Percentiles rank a stretch among this genome's conserved stretches.
Evolutionary conservation across 2,329 filamentous ascomycete genomes (phyloP).

Genomic region (Alternaria triticina): DNA sequence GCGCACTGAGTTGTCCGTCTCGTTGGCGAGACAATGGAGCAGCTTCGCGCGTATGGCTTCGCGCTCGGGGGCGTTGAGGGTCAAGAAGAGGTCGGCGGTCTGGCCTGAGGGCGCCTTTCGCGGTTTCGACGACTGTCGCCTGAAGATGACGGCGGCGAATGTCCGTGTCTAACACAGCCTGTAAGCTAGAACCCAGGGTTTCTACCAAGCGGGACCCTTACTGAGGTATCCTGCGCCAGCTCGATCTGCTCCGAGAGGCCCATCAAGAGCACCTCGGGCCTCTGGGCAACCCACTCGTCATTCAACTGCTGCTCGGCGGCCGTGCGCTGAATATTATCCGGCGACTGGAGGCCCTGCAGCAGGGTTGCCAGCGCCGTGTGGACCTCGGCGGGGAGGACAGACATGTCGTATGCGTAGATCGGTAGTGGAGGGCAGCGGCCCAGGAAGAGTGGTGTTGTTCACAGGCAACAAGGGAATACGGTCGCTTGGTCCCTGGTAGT

Average conservation of each 20-base stretch:
- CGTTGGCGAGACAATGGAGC: constrained; percentile 75
- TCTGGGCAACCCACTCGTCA: constrained; percentile 82
- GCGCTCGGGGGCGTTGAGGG: constrained; percentile 74
- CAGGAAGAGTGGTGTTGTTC: constrained; percentile 17
- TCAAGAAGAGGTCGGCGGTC: constrained; percentile 83
- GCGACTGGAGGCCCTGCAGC: constrained; percentile 83
- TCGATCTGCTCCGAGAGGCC: constrained; percentile 92
- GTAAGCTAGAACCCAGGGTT: constrained; percentile 6
- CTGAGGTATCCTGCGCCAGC: constrained; percentile 73
- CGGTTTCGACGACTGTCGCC: constrained; percentile 88
- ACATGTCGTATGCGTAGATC: constrained; percentile 64
- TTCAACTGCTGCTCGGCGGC: constrained; percentile 90
- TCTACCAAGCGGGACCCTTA: constrained; percentile 52
- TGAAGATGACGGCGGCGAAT: constrained; percentile 92
- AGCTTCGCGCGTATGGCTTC: constrained; percentile 83
- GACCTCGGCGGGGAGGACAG: constrained; percentile 82
- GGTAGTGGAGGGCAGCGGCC: constrained; percentile 25
- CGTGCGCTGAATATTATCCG: constrained; percentile 84
- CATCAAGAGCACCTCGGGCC: constrained; percentile 90
- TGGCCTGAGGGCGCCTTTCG: constrained; percentile 74
- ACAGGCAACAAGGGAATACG: constrained; percentile 12
- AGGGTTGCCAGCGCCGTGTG: constrained; percentile 85
- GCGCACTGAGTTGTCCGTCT: constrained; percentile 75
- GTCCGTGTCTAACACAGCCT: constrained; percentile 71
- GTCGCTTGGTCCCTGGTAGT: background rate